Evolutionary conservation across 2,329 filamentous ascomycete species (phyloP).

Genomic region (Ascochyta rabiei): DNA sequence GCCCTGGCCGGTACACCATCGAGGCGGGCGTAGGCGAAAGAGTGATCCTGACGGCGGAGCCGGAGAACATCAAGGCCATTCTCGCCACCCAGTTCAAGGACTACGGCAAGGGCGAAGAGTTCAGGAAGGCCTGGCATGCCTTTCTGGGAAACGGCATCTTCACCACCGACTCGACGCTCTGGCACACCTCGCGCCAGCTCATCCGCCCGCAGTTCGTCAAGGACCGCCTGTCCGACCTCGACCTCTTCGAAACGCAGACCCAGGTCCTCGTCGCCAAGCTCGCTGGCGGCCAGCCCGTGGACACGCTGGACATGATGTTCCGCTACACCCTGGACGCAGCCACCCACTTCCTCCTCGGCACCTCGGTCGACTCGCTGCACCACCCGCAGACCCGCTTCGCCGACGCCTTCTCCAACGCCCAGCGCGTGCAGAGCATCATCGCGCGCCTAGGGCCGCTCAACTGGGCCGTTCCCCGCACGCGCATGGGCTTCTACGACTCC

Average conservation of each 20-base stretch:
- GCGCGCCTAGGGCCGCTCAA: constrained; percentile 68
- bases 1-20: constrained; percentile 59
- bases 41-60: constrained; percentile 78
- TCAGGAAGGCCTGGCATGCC: constrained; percentile 75
- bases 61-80: constrained; percentile 89
- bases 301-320: constrained; percentile 80
- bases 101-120: constrained; percentile 79
- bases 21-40: constrained; percentile 66
- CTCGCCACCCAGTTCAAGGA: constrained; percentile 86
- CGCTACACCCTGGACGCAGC: constrained; percentile 78
- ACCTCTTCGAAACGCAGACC: constrained; percentile 81
- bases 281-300: constrained; percentile 59
- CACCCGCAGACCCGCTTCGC: constrained; percentile 72
- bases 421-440: constrained; percentile 73
- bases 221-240: constrained; percentile 80
- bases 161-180: constrained; percentile 77
- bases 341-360: constrained; percentile 84
- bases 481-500: constrained; percentile 64
- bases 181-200: constrained; percentile 81
- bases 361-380: constrained; percentile 67
- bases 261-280: constrained; percentile 74
- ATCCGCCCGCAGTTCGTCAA: constrained; percentile 87
- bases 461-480: constrained; percentile 66
- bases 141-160: constrained; percentile 75
- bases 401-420: constrained; percentile 80